phyloP scores from a whole-genome alignment of 345 rosid species.

The Eucalyptus marginata region DNA sequence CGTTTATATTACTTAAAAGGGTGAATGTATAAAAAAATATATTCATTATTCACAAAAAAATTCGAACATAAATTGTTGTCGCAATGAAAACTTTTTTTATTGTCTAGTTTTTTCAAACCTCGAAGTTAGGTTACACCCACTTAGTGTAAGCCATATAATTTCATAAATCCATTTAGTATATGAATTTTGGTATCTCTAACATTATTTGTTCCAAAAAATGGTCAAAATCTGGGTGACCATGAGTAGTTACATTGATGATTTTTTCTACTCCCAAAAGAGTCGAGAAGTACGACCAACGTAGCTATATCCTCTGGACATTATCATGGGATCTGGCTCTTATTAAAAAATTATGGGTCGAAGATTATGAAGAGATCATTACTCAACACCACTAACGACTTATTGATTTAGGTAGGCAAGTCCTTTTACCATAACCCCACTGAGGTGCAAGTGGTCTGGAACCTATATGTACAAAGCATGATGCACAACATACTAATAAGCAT shows the following conservation, averaged over 20 bases:
- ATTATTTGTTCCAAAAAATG: neutral
- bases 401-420: neutral
- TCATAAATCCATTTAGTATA: neutral
- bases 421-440: neutral
- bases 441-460: too few relatives aligned
- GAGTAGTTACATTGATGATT: neutral
- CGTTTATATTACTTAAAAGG: too few relatives aligned
- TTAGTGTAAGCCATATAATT: neutral
- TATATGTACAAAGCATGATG: neutral
- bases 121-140: neutral
- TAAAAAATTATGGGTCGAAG: neutral
- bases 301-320: neutral
- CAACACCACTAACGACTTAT: neutral
- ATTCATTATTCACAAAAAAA: neutral
- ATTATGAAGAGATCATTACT: neutral
- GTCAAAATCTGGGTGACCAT: neutral
- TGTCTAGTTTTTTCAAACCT: neutral
- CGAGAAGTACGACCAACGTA: neutral
- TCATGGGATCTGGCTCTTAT: neutral
- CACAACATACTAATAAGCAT: neutral
- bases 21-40: neutral
- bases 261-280: neutral
- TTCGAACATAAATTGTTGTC: neutral
- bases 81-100: too few relatives aligned
- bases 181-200: neutral